Evolutionary conservation across 2,329 filamentous ascomycete genomes (phyloP).

Genomic region (Pseudogymnoascus sp.): DNA sequence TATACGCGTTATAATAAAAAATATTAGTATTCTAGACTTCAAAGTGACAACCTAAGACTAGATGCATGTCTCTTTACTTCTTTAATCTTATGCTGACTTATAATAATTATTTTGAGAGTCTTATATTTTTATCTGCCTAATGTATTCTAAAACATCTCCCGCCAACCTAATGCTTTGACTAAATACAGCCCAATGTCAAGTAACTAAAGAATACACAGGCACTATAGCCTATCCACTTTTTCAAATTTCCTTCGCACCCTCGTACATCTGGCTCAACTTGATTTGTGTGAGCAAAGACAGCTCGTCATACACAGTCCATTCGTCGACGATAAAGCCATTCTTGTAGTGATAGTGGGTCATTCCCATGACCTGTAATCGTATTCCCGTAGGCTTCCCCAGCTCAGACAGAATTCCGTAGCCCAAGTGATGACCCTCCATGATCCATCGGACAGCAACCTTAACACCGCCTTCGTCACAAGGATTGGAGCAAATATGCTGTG

Average conservation of each 20-base stretch:
- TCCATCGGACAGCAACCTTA: slow-evolving; percentile 8
- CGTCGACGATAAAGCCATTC: slow-evolving; percentile 1
- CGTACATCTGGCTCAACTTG: neutral
- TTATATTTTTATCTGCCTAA: neutral
- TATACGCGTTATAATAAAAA: neutral
- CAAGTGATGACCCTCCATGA: slow-evolving; percentile 7
- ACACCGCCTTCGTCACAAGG: slow-evolving; percentile 9
- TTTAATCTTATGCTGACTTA: neutral
- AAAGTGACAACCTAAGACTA: neutral
- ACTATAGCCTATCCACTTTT: neutral
- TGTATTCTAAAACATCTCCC: neutral
- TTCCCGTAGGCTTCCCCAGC: slow-evolving; percentile 5
- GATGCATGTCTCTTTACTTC: neutral
- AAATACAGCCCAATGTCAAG: neutral
- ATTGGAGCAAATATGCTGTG: slow-evolving; percentile 8
- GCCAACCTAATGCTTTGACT: neutral
- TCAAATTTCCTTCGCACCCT: neutral
- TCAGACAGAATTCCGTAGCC: slow-evolving; percentile 1
- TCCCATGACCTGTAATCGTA: slow-evolving; percentile 7
- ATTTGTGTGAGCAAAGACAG: slow-evolving; percentile 4
- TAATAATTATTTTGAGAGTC: neutral
- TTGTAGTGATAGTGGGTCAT: slow-evolving; percentile 10
- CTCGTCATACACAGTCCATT: slow-evolving; percentile 10
- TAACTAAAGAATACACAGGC: neutral
- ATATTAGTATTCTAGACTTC: neutral